Percentiles rank a stretch among this genome's conserved stretches.
Evolutionary conservation across 2,329 filamentous ascomycete species (phyloP).

Genomic region (Talaromyces islandicus): DNA sequence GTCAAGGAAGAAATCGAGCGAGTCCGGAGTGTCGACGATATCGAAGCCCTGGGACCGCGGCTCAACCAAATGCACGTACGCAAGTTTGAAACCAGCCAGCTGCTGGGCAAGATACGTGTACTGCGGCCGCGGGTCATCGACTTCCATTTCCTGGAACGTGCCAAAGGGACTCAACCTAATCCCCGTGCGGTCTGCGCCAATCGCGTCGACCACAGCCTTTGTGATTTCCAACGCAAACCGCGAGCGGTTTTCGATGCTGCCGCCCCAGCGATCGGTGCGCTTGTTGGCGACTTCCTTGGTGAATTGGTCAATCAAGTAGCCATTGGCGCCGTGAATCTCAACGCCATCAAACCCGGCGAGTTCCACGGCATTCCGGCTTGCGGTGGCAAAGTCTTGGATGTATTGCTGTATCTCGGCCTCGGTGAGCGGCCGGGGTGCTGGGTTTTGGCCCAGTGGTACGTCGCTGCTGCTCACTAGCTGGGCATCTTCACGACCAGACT

Average conservation of each 20-base stretch:
- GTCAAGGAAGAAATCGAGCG: constrained; percentile 3
- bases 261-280: constrained; percentile 45
- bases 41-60: neutral
- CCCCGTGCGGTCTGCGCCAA: constrained; percentile 38
- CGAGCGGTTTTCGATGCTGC: constrained; percentile 44
- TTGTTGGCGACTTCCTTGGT: constrained; percentile 41
- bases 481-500: constrained; percentile 15
- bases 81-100: neutral
- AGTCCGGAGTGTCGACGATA: neutral
- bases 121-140: constrained; percentile 46
- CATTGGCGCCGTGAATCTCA: constrained; percentile 44
- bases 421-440: constrained; percentile 19
- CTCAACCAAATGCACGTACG: constrained; percentile 6
- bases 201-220: constrained; percentile 30
- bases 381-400: constrained; percentile 34
- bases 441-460: constrained; percentile 25
- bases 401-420: constrained; percentile 36
- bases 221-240: constrained; percentile 50
- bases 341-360: constrained; percentile 48
- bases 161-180: constrained; percentile 39
- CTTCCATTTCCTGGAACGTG: constrained; percentile 43
- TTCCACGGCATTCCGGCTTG: constrained; percentile 44
- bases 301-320: constrained; percentile 48
- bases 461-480: constrained; percentile 35
- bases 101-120: constrained; percentile 33